Evolutionary conservation across 192 early-diverging fungal genomes (phyloP).

Genomic region (Mortierella alpina): DNA sequence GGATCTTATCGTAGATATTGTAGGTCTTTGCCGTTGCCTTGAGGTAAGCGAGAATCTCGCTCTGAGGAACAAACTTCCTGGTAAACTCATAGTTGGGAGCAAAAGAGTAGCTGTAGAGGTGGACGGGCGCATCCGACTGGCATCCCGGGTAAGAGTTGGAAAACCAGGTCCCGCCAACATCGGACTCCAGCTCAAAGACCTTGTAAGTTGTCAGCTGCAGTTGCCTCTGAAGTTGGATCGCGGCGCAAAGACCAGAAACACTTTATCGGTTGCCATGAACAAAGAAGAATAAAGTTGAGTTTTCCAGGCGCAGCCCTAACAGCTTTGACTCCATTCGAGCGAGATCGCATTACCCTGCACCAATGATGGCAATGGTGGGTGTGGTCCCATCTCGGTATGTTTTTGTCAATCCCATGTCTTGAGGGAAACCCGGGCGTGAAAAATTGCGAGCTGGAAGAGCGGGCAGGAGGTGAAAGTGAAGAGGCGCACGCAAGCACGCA

Average conservation of each 20-base stretch:
- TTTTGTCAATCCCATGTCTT: constrained; percentile 31
- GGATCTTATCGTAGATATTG: constrained; percentile 51
- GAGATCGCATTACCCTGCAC: constrained; percentile 31
- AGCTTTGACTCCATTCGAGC: background rate
- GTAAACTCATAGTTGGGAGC: constrained; percentile 60
- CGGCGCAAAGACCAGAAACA: constrained; percentile 54
- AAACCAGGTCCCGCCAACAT: constrained; percentile 59
- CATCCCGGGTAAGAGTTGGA: constrained; percentile 56
- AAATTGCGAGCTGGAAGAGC: background rate
- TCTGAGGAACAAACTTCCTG: constrained; percentile 35
- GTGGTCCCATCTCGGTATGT: constrained; percentile 30
- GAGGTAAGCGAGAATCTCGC: constrained; percentile 29
- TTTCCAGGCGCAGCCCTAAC: background rate
- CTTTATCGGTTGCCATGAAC: background rate
- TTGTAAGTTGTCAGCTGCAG: constrained; percentile 52
- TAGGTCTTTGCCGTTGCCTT: constrained; percentile 37
- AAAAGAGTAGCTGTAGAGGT: constrained; percentile 59
- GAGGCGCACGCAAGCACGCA: background rate
- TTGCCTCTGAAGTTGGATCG: constrained; percentile 54
- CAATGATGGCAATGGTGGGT: constrained; percentile 37
- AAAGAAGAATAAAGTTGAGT: background rate
- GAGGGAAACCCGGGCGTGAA: too few species aligned
- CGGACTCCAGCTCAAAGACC: constrained; percentile 52
- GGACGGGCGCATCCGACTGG: constrained; percentile 54
- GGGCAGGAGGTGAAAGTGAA: background rate